Evolutionary conservation across 257 asterid species (phyloP).

Genomic region (Capsicum baccatum): DNA sequence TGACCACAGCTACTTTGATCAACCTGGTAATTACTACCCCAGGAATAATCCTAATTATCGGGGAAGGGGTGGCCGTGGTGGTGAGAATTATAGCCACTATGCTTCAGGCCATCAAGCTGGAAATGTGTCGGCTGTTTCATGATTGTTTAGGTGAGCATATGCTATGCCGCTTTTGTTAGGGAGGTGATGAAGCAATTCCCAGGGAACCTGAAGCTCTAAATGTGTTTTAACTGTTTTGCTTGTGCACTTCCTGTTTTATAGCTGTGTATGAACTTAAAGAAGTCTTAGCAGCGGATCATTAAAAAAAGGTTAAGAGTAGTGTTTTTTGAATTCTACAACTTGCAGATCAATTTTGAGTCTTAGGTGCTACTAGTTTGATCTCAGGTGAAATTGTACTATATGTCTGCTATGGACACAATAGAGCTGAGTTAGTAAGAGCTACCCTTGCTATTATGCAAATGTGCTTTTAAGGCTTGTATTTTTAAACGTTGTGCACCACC

Average conservation of each 20-base stretch:
- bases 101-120: conserved; percentile 39
- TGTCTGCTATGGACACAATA: too few species aligned
- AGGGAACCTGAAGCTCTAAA: background rate
- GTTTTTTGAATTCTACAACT: too few species aligned
- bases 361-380: too few species aligned
- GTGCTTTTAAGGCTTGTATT: background rate
- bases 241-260: background rate
- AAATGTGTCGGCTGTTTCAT: conserved; percentile 48
- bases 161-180: background rate
- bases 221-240: background rate
- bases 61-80: conserved; percentile 62
- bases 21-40: conserved; percentile 49
- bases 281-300: background rate
- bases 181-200: background rate
- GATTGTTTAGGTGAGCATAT: conserved; percentile 23
- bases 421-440: too few species aligned
- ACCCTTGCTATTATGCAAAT: too few species aligned
- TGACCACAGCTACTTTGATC: conserved; percentile 51
- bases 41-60: conserved; percentile 48
- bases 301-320: background rate
- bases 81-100: conserved; percentile 43
- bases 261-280: background rate
- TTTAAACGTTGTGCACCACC: too few species aligned
- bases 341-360: too few species aligned
- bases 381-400: too few species aligned